Conservation (phyloP, 208 protist species). For the Angomonas desouzai region DNA sequence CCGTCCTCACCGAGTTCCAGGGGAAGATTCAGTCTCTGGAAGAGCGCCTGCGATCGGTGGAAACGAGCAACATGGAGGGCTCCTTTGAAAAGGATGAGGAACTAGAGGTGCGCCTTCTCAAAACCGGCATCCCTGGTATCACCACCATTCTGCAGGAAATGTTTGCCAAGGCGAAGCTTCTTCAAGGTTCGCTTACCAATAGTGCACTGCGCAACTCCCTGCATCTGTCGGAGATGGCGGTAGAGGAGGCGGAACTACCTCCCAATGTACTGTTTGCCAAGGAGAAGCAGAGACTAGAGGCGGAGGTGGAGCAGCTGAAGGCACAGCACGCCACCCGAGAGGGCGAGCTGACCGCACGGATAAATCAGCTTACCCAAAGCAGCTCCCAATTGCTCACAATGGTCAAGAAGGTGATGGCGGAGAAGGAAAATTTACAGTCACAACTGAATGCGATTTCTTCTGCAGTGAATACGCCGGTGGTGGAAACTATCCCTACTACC, state of each 20-base stretch:
- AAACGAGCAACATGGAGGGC: background rate
- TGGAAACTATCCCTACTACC: background rate
- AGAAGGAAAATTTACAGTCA: slow-evolving; percentile 9
- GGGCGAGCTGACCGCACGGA: slow-evolving; percentile 5
- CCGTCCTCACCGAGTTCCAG: slow-evolving; percentile 1
- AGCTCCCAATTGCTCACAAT: slow-evolving; percentile 14
- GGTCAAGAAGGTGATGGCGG: slow-evolving; percentile 18
- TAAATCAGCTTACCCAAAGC: background rate
- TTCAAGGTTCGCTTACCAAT: background rate
- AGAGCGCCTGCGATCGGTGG: background rate
- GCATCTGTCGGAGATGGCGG: background rate
- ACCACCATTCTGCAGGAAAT: background rate
- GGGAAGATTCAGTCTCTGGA: background rate
- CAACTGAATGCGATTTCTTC: background rate
- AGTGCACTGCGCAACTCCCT: background rate
- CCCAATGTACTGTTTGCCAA: background rate
- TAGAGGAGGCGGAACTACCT: background rate
- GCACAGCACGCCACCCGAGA: background rate
- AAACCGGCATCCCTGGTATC: background rate
- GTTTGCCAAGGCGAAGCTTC: slow-evolving; percentile 9
- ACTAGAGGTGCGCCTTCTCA: background rate
- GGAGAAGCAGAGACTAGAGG: slow-evolving; percentile 9
- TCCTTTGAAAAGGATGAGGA: slow-evolving; percentile 1
- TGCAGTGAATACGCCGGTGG: too few species aligned
- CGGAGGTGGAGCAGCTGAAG: slow-evolving; percentile 8